Conservation (phyloP, 2,329 filamentous ascomycete genomes). For the Pyrenophora teres region DNA sequence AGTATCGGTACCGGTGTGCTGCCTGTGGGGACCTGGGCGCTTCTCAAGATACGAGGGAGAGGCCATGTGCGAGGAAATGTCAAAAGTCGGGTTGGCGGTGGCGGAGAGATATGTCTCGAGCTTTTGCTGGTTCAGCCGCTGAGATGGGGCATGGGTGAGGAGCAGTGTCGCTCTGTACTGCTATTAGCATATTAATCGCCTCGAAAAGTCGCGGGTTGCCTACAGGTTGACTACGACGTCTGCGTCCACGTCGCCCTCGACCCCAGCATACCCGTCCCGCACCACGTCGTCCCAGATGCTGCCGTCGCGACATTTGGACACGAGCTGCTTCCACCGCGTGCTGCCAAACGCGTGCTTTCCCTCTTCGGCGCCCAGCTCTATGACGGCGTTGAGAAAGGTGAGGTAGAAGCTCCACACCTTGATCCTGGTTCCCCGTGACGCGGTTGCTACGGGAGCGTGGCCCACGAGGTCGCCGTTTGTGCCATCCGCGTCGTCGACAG, state of each 20-base stretch:
- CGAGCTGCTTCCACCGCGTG: constrained; percentile 81
- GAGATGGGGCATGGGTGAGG: constrained; percentile 84
- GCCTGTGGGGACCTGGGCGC: constrained; percentile 35
- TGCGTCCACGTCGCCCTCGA: constrained; percentile 88
- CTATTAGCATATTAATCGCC: constrained; percentile 4
- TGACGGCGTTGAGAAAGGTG: constrained; percentile 86
- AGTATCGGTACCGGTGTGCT: constrained; percentile 71
- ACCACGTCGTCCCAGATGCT: constrained; percentile 95
- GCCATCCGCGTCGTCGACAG: constrained; percentile 31
- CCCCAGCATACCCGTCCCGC: constrained; percentile 81
- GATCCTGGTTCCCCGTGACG: constrained; percentile 80
- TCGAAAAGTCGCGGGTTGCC: constrained; percentile 36
- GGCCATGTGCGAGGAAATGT: constrained; percentile 69
- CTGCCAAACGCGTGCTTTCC: constrained; percentile 87
- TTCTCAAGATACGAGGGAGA: constrained; percentile 45
- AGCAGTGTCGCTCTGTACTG: constrained; percentile 77
- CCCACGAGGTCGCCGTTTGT: constrained; percentile 30
- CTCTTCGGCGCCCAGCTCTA: constrained; percentile 87
- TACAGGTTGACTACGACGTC: constrained; percentile 92
- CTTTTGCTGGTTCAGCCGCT: constrained; percentile 81
- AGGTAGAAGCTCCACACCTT: constrained; percentile 98
- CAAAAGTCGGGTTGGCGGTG: constrained; percentile 72
- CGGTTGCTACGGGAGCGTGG: constrained; percentile 74
- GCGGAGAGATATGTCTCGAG: constrained; percentile 88
- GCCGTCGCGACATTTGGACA: constrained; percentile 83